phyloP scores from a whole-genome alignment of 192 early-diverging fungal genomes.

The Linnemannia schmuckeri region DNA sequence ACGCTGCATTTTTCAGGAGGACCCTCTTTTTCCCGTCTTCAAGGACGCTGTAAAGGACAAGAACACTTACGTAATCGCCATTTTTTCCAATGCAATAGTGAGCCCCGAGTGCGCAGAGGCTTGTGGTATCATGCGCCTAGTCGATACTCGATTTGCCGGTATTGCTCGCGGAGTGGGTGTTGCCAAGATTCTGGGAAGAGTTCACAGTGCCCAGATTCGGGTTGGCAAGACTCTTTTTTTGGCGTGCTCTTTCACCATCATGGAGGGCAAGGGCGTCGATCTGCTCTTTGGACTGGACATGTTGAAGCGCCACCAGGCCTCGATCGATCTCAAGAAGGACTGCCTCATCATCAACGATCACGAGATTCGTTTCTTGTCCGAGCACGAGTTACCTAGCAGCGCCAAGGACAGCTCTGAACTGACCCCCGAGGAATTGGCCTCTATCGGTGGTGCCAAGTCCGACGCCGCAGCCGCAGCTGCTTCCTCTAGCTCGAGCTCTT shows the following conservation, averaged over 20 bases:
- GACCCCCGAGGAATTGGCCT: constrained; percentile 46
- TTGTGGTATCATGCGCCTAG: constrained; percentile 90
- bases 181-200: constrained; percentile 96
- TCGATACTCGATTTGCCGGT: constrained; percentile 91
- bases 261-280: constrained; percentile 93
- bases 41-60: too few species aligned
- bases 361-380: constrained; percentile 88
- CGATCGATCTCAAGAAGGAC: constrained; percentile 91
- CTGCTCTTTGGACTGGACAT: constrained; percentile 97
- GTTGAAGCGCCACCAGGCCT: constrained; percentile 91
- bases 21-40: neutral
- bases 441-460: constrained; percentile 27
- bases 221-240: constrained; percentile 82
- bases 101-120: constrained; percentile 74
- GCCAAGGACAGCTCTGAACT: constrained; percentile 44
- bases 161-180: constrained; percentile 94
- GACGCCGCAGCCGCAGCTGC: constrained; percentile 30
- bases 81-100: constrained; percentile 52
- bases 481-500: constrained; percentile 10
- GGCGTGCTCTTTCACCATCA: constrained; percentile 91
- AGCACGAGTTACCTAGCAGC: constrained; percentile 90
- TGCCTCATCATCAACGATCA: constrained; percentile 83
- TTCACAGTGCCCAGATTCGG: constrained; percentile 90
- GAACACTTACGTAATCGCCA: neutral
- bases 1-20: neutral